phyloP scores from a whole-genome alignment of 345 rosid species.

The Tarenaya hassleriana region DNA sequence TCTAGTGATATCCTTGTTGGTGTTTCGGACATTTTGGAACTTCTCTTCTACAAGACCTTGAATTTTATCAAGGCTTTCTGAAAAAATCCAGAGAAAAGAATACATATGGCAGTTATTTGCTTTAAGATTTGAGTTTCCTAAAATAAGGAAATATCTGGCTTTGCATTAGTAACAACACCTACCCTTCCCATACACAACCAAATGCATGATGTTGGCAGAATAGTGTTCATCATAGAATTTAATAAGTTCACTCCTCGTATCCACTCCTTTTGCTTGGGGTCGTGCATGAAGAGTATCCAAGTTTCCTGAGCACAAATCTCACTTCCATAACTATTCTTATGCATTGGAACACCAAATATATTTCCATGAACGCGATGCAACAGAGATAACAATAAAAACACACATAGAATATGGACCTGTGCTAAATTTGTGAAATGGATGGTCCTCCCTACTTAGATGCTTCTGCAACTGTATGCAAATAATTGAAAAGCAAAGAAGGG shows the following conservation, averaged over 20 bases:
- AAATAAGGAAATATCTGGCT: background rate
- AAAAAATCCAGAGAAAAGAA: conserved; percentile 28
- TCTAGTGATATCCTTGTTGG: conserved; percentile 34
- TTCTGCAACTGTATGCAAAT: conserved; percentile 54
- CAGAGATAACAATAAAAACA: background rate
- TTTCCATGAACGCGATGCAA: background rate
- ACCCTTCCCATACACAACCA: conserved; percentile 86
- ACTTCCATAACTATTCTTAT: conserved; percentile 12
- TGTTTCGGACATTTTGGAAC: conserved; percentile 61
- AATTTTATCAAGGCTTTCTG: conserved; percentile 72
- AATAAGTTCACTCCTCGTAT: conserved; percentile 72
- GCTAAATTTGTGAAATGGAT: conserved; percentile 87
- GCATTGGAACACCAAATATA: conserved; percentile 1
- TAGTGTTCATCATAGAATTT: conserved; percentile 75
- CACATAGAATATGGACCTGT: conserved; percentile 48
- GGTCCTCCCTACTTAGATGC: conserved; percentile 63
- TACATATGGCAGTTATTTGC: background rate
- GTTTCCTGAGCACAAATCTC: conserved; percentile 45
- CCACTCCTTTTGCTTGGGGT: conserved; percentile 74
- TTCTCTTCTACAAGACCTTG: conserved; percentile 56
- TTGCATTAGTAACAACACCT: conserved; percentile 18
- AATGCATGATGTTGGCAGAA: conserved; percentile 89
- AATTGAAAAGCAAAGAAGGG: background rate
- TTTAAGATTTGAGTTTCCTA: conserved; percentile 4
- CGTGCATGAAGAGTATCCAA: conserved; percentile 77